These are phyloP conservation scores for Geopyxis carbonaria DNA, from an alignment of 495 filamentous ascomycete genomes.

Conservation along the genomic window DNA sequence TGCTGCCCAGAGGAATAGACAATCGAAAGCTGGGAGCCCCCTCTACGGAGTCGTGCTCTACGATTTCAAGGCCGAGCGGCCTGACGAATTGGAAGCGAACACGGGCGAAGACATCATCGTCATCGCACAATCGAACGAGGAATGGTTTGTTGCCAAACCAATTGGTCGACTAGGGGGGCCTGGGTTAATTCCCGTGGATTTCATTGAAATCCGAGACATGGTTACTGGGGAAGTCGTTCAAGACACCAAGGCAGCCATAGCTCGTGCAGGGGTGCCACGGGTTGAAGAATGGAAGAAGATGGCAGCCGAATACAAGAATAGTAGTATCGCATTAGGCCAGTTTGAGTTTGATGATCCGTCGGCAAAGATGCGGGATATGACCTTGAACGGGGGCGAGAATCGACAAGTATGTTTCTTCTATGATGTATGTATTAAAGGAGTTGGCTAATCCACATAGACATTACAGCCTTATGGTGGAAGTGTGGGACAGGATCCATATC, in stretches of 20 bases:
- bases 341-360: conserved; percentile 44
- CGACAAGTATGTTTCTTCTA: no score
- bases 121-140: conserved; percentile 96
- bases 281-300: conserved; percentile 99
- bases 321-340: conserved; percentile 86
- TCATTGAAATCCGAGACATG: conserved; percentile 94
- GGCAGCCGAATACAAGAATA: conserved; percentile 98
- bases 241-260: conserved; percentile 74
- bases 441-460: no score
- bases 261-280: conserved; percentile 78
- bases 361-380: no score
- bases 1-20: conserved; percentile 32
- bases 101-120: conserved; percentile 93
- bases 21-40: conserved; percentile 58
- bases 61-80: conserved; percentile 87
- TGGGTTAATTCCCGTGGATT: conserved; percentile 89
- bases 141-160: conserved; percentile 98
- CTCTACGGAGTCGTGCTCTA: conserved; percentile 95
- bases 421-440: no score
- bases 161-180: conserved; percentile 88
- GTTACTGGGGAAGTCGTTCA: conserved; percentile 61
- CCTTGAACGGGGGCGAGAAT: no score
- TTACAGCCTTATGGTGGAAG: conserved; percentile 10
- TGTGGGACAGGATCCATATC: conserved; percentile 6
- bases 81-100: conserved; percentile 89